Evolutionary conservation across 116 monocot species (phyloP), one percentile per base, ranked within the genome.

Genomic region (Cymodocea nodosa): DNA sequence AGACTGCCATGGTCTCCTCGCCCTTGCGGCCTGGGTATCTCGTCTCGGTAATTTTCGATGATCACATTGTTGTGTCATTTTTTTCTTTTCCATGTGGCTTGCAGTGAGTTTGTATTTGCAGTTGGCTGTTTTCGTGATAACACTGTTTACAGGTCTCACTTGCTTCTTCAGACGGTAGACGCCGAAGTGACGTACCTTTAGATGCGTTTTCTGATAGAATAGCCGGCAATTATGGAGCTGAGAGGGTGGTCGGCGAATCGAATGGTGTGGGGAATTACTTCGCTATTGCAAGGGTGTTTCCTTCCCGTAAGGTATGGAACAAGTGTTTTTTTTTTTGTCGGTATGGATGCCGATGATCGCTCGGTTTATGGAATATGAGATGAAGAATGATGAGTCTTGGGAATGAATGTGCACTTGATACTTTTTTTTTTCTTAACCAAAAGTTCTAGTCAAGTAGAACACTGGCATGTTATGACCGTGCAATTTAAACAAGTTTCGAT

Each of bases 261-360:
- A 66, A 53, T 60, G 69, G 60, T 64, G 63, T 59, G 20, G 95
- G 90, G 17, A 73, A 22, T 40, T 83, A 83, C 71, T 90, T 95
- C 75, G 78, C 90, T 35, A 70, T 90, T 44, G 95, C 95, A 20
- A 83, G 59, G 20, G 79, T 83, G 35, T 79, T 69, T 59, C 71
- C 81, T 71, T 87, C 81, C 67, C 55, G 52, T 54, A 75, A 86
- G 90, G 95, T 90, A 68, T 67, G 48, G 53, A 25, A 25, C 30
- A 52, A 24, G 36, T 63, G 0, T 55, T 58, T 58, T 37, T 58
- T 37, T 50, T 23, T 44, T 44, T 30, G 30, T 30, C 44, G 6
- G 44, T 44, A 30, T 44, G 44, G 11, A 44, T 44, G 44, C 44
- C 11, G 44, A 4, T 44, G 2, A 44, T 44, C 6, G 44, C 11